A percentile compares a stretch with the other conserved stretches of the same genome.
Conservation (phyloP, 495 filamentous ascomycete genomes). For the Friedmanniomyces endolithicus region DNA sequence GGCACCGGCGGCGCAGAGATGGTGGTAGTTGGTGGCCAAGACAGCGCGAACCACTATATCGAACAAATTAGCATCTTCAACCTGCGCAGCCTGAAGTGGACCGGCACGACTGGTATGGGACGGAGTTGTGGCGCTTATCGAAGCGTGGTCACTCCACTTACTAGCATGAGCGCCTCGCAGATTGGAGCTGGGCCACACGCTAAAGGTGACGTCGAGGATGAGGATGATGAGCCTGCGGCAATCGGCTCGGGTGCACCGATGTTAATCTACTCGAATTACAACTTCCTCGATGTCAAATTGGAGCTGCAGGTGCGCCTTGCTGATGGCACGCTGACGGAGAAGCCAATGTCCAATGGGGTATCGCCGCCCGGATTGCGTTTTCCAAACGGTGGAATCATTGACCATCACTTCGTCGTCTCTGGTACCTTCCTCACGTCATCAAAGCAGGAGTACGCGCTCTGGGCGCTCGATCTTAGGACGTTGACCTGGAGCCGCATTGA, state of each 20-base stretch:
- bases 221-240: constrained; percentile 25
- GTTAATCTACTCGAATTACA: constrained; percentile 98
- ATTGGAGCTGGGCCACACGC: constrained; percentile 46
- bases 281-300: constrained; percentile 91
- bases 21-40: constrained; percentile 93
- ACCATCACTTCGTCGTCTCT: constrained; percentile 90
- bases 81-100: constrained; percentile 90
- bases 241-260: constrained; percentile 61
- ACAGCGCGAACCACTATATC: constrained; percentile 96
- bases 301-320: constrained; percentile 78
- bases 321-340: constrained; percentile 76
- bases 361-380: constrained; percentile 88
- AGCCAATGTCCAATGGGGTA: constrained; percentile 72
- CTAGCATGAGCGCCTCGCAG: constrained; percentile 51
- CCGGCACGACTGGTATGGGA: constrained; percentile 67
- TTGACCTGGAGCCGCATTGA: constrained; percentile 92
- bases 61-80: constrained; percentile 98
- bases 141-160: constrained; percentile 80
- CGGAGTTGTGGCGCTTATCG: constrained; percentile 92
- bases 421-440: constrained; percentile 94
- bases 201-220: constrained; percentile 30
- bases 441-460: constrained; percentile 95
- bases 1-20: constrained; percentile 89
- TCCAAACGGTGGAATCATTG: constrained; percentile 86
- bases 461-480: constrained; percentile 80